Evolutionary conservation across 768 basidiomycete genomes (phyloP), one percentile per base, ranked within the genome.

Genomic region (Hirschioporus abietinus): DNA sequence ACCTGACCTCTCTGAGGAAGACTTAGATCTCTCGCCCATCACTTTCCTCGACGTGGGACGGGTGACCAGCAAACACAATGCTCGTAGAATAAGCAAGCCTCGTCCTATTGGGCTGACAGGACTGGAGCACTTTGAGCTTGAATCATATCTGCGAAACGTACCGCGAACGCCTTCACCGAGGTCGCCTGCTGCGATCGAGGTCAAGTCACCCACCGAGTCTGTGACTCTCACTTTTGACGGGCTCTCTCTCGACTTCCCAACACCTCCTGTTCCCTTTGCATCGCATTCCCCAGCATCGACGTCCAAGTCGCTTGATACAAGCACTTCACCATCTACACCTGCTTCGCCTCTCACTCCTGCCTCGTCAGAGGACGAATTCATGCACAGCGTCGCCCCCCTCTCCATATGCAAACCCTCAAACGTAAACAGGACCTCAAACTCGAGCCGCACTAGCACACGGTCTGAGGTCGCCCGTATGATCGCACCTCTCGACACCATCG

Each of bases 221-320:
- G 60, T 61, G 6, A 61, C 60, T 61, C 60, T 61, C 30, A 61
- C 30, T 15, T 34, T 61, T 23, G 60, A 61, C 60, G 60, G 60
- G 25, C 24, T 61, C 15, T 61, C 60, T 61, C 60, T 61, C 60
- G 60, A 61, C 25, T 61, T 61, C 23, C 60, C 60, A 17, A 25
- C 25, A 1, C 60, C 60, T 8, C 60, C 60, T 6, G 25, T 61
- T 15, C 30, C 60, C 4, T 61, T 25, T 24, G 10, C 60, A 34
- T 25, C 25, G 17, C 60, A 25, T 15, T 61, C 60, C 17, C 24
- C 60, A 61, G 60, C 60, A 5, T 61, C 60, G 17, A 25, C 60
- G 9, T 61, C 60, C 60, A 61, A 34, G 25, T 61, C 60, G 60
- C 60, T 25, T 15, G 24, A 25, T 12, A 15, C 25, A 12, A 25